Evolutionary conservation across 2,329 filamentous ascomycete species (phyloP).

Genomic region (Tolypocladium album): DNA sequence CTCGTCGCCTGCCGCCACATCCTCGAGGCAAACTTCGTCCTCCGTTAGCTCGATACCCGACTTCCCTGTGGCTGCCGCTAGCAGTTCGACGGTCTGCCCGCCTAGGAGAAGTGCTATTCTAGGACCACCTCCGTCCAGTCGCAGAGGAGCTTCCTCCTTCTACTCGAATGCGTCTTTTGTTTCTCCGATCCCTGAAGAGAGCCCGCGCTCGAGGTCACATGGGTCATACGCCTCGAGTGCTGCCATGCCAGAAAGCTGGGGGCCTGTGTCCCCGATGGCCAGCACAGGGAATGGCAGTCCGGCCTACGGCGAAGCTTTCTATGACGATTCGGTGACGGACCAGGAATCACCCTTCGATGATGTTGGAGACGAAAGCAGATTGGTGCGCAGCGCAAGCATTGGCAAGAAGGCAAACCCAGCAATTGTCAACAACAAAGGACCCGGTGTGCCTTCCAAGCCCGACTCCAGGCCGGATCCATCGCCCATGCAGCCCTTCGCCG

Average conservation of each 20-base stretch:
- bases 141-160: conserved; percentile 51
- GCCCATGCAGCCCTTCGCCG: conserved; percentile 29
- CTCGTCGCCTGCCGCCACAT: conserved; percentile 36
- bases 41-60: conserved; percentile 49
- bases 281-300: conserved; percentile 23
- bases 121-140: conserved; percentile 49
- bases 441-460: conserved; percentile 3
- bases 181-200: conserved; percentile 68
- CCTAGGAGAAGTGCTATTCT: conserved; percentile 39
- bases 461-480: conserved; percentile 20
- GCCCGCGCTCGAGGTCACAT: conserved; percentile 43
- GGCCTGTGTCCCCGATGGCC: conserved; percentile 27
- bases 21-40: conserved; percentile 38
- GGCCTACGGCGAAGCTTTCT: conserved; percentile 33
- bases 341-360: conserved; percentile 31
- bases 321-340: conserved; percentile 38
- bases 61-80: conserved; percentile 34
- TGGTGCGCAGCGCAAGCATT: conserved; percentile 51
- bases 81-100: conserved; percentile 15
- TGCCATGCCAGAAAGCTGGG: conserved; percentile 61
- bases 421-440: conserved; percentile 35
- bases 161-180: conserved; percentile 58
- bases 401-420: conserved; percentile 50
- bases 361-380: conserved; percentile 41
- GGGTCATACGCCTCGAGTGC: conserved; percentile 62